A percentile compares a stretch with the other conserved stretches of the same genome.
These are phyloP conservation scores for Ligustrum vulgare DNA, from an alignment of 257 asterid species.

Conservation along the genomic window DNA sequence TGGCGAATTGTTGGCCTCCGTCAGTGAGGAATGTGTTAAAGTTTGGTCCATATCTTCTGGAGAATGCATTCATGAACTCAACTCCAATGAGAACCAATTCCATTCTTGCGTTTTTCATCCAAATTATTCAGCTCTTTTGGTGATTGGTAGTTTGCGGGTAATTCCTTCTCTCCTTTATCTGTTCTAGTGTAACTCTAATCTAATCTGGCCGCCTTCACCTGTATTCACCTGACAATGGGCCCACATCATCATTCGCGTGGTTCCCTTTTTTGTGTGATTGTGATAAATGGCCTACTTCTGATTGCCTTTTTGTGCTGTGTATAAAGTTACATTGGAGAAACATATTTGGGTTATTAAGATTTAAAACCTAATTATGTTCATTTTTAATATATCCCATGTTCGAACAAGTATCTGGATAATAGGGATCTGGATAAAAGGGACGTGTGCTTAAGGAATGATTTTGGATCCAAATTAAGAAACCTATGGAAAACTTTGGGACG, in stretches of 20 bases:
- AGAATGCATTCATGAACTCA: constrained; percentile 83
- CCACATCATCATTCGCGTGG: neutral
- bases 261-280: neutral
- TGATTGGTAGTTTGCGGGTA: constrained; percentile 86
- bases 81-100: constrained; percentile 71
- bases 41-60: constrained; percentile 91
- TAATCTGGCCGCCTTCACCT: neutral
- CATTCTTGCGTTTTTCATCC: constrained; percentile 97
- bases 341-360: neutral
- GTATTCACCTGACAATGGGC: neutral
- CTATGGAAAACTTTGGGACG: neutral
- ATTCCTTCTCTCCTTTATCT: constrained; percentile 5
- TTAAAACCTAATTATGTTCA: neutral
- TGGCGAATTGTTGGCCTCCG: constrained; percentile 90
- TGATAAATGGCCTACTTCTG: neutral
- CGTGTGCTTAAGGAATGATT: neutral
- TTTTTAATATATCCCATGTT: neutral
- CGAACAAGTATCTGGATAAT: neutral
- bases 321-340: neutral
- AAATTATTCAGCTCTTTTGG: constrained; percentile 79
- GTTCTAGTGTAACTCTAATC: neutral
- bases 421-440: neutral
- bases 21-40: constrained; percentile 85
- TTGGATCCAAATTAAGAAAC: neutral
- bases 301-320: neutral